Evolutionary conservation across 148 eudicot genomes (phyloP).

Genomic region (Polygonum maritimum): DNA sequence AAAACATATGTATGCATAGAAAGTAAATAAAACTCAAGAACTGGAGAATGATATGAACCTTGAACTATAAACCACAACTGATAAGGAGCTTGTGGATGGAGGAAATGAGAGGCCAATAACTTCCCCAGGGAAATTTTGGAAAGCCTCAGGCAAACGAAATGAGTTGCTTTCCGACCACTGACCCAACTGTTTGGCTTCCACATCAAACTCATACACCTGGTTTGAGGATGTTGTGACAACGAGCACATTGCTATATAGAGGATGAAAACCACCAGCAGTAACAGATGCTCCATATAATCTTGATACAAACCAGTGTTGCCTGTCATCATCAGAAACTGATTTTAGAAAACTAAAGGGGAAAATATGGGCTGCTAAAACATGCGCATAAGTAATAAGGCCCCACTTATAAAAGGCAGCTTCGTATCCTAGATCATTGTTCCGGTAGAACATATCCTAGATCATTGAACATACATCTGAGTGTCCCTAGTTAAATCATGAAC

Average conservation of each 20-base stretch:
- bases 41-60: conserved; percentile 33
- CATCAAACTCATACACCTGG: conserved; percentile 86
- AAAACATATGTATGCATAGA: not conserved
- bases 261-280: conserved; percentile 86
- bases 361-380: not conserved
- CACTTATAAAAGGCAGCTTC: not conserved
- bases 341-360: not conserved
- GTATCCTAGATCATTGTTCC: not conserved
- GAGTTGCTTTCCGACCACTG: conserved; percentile 78
- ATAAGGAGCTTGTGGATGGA: conserved; percentile 51
- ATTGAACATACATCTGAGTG: not conserved
- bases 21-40: not conserved
- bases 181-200: conserved; percentile 83
- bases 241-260: conserved; percentile 71
- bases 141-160: conserved; percentile 54
- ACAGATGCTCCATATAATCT: conserved; percentile 88
- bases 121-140: conserved; percentile 91
- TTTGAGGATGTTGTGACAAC: conserved; percentile 82
- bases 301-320: conserved; percentile 96
- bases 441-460: not conserved
- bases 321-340: conserved; percentile 15
- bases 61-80: conserved; percentile 72
- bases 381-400: not conserved
- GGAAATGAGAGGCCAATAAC: conserved; percentile 91
- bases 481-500: not conserved